A percentile compares a stretch with the other conserved stretches of the same genome.
These are phyloP conservation scores for Phytophthora syringae DNA, from an alignment of 352 stramenopile genomes.

Conservation along the genomic window DNA sequence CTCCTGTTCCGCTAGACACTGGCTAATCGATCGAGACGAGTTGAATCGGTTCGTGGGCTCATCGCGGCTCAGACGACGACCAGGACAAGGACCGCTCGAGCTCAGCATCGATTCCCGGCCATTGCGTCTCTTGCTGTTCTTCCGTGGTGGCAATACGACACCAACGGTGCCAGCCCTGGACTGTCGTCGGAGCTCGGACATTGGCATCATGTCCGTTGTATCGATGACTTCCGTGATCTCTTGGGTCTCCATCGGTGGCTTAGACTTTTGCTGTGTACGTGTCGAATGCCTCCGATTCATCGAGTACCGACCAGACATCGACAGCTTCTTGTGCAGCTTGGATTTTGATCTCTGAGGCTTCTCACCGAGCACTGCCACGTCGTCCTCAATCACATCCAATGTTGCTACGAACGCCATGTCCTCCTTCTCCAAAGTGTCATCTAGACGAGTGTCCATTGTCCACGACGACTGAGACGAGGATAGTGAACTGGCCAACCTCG, in stretches of 20 bases:
- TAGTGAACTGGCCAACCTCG: slow-evolving; percentile 35
- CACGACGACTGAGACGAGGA: slow-evolving; percentile 43
- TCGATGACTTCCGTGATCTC: slow-evolving; percentile 59
- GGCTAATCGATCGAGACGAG: slow-evolving; percentile 44
- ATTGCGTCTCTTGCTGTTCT: slow-evolving; percentile 28
- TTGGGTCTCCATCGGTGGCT: slow-evolving; percentile 9
- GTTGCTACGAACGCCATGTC: slow-evolving; percentile 48
- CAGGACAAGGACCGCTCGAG: slow-evolving; percentile 24
- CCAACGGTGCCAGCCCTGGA: neutral
- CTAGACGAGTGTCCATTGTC: slow-evolving; percentile 13
- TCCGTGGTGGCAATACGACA: slow-evolving; percentile 14
- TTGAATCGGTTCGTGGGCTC: slow-evolving; percentile 22
- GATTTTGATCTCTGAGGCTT: slow-evolving; percentile 26
- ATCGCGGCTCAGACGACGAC: slow-evolving; percentile 19
- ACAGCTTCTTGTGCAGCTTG: slow-evolving; percentile 31
- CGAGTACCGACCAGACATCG: slow-evolving; percentile 28
- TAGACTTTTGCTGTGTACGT: slow-evolving; percentile 11
- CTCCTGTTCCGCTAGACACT: slow-evolving; percentile 50
- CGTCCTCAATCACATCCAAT: slow-evolving; percentile 54
- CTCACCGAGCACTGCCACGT: slow-evolving; percentile 44
- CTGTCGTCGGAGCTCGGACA: slow-evolving; percentile 30
- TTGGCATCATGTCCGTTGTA: slow-evolving; percentile 54
- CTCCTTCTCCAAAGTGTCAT: slow-evolving; percentile 44
- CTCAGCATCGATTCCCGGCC: slow-evolving; percentile 18
- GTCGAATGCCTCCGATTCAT: slow-evolving; percentile 22